Percentiles rank a stretch among this genome's conserved stretches.
These are phyloP conservation scores for Adansonia madagascariensis DNA, from an alignment of 441 rosid genomes.

Conservation along the genomic window DNA sequence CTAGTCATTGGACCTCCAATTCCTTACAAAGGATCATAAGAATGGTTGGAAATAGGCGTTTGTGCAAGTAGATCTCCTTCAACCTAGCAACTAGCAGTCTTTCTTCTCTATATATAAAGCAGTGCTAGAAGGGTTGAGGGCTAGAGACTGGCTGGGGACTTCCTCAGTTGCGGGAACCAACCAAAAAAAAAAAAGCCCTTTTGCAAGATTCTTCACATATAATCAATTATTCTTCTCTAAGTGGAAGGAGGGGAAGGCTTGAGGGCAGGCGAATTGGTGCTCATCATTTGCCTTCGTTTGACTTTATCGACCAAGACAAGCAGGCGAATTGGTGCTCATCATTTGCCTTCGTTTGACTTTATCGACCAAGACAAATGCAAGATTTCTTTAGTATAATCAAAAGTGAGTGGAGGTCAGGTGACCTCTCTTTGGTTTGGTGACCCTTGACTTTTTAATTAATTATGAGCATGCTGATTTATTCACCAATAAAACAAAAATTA, in stretches of 20 bases:
- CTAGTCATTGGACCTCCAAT: too few species aligned
- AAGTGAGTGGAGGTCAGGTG: background rate
- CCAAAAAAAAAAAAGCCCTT: background rate
- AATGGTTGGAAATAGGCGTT: too few species aligned
- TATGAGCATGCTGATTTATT: background rate
- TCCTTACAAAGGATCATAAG: too few species aligned
- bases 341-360: background rate
- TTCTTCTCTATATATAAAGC: background rate
- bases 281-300: background rate
- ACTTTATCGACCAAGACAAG: slow-evolving; percentile 2
- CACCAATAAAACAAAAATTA: background rate
- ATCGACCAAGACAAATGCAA: background rate
- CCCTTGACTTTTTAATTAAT: background rate
- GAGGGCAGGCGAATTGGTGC: background rate
- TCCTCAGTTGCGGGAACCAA: slow-evolving; percentile 22
- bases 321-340: background rate
- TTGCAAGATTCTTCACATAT: background rate
- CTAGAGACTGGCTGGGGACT: background rate
- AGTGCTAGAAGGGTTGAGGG: background rate
- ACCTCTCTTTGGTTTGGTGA: background rate
- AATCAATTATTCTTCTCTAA: background rate
- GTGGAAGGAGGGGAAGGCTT: background rate
- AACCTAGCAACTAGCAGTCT: background rate
- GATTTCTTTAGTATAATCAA: background rate
- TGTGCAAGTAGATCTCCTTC: too few species aligned